Percentiles rank a stretch among this genome's conserved stretches.
Evolutionary conservation across 1,284 basidiomycete species (phyloP).

Genomic region (Erythrobasidium hasegawianum): DNA sequence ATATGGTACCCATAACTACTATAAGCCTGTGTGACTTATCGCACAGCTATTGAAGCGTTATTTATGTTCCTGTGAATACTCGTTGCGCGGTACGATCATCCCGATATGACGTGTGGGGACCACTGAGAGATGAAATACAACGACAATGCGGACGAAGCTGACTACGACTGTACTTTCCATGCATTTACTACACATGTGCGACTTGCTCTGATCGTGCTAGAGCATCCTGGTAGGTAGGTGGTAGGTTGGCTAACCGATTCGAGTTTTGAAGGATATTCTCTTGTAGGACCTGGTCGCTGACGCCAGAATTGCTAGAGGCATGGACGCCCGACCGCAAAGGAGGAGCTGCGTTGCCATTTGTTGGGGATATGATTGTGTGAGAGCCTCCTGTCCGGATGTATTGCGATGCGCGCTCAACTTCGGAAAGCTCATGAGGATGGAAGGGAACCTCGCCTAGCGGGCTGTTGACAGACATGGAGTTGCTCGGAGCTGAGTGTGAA

Average conservation of each 20-base stretch:
- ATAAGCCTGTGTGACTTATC: no score
- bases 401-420: constrained; percentile 13
- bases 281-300: constrained; percentile 5
- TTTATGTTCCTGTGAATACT: no score
- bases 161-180: no score
- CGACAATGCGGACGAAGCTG: no score
- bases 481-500: background rate
- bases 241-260: background rate
- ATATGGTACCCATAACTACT: no score
- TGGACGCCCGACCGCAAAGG: background rate
- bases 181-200: no score
- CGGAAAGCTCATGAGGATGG: constrained; percentile 35
- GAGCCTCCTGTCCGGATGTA: background rate
- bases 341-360: background rate
- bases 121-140: no score
- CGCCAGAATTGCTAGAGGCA: background rate
- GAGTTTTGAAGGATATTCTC: background rate
- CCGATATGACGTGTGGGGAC: no score
- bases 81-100: no score
- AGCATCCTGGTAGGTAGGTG: constrained; percentile 23
- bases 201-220: constrained; percentile 3
- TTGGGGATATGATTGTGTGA: background rate
- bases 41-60: no score
- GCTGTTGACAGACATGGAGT: no score
- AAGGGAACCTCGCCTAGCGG: background rate